These are phyloP conservation scores for Pulveroboletus sp. DNA, from an alignment of 768 basidiomycete genomes.

Conservation along the genomic window DNA sequence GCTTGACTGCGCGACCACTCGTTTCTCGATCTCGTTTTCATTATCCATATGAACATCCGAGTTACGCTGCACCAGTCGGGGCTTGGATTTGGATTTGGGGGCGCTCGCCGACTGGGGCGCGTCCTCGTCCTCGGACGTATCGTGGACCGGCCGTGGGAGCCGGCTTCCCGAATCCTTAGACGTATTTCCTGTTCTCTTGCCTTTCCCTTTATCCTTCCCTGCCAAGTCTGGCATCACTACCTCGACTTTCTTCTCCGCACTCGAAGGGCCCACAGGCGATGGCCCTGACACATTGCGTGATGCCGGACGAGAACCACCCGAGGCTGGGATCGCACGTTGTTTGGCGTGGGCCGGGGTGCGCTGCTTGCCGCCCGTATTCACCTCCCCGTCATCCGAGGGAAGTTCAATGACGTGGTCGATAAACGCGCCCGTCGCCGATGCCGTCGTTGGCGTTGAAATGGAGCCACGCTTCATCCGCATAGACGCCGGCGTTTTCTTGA, in stretches of 20 bases:
- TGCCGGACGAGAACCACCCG: neutral
- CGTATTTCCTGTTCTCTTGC: neutral
- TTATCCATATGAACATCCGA: neutral
- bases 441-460: neutral
- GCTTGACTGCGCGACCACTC: neutral
- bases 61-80: slow-evolving; percentile 3
- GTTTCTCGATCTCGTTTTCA: neutral
- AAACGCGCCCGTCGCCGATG: slow-evolving; percentile 10
- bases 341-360: neutral
- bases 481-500: slow-evolving; percentile 9
- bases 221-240: neutral
- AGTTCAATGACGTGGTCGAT: slow-evolving; percentile 24
- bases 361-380: neutral
- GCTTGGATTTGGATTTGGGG: neutral
- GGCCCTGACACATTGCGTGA: neutral
- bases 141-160: neutral
- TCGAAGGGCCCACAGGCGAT: slow-evolving; percentile 4
- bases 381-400: slow-evolving; percentile 16
- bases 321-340: neutral
- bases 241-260: neutral
- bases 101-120: neutral
- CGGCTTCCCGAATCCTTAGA: neutral
- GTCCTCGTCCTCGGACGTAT: neutral
- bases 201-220: neutral
- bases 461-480: neutral